phyloP scores from a whole-genome alignment of 1,284 basidiomycete species.

The Apiotrichum mycotoxinovorans region DNA sequence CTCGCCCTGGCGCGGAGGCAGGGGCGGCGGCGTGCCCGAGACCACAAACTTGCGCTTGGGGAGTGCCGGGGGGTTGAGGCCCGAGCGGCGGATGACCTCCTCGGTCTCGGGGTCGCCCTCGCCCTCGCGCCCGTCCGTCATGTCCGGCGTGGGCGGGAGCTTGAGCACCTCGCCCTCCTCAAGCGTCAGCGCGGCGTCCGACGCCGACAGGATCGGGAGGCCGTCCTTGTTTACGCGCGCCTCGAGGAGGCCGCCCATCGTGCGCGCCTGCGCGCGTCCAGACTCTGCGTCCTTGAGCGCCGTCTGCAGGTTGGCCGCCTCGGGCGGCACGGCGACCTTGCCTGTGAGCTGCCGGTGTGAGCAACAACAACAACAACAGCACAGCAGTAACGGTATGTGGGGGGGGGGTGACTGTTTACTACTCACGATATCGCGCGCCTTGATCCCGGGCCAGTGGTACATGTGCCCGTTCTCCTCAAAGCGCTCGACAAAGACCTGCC shows the following conservation, averaged over 20 bases:
- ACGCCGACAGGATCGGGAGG: background rate
- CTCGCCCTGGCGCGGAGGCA: constrained; percentile 1
- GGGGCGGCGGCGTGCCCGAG: background rate
- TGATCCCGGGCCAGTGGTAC: constrained; percentile 51
- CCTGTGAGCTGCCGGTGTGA: constrained; percentile 51
- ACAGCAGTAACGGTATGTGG: no score
- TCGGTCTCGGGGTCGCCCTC: constrained; percentile 43
- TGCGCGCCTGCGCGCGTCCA: constrained; percentile 52
- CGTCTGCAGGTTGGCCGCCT: constrained; percentile 49
- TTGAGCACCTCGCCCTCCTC: constrained; percentile 51
- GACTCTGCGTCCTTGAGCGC: constrained; percentile 55
- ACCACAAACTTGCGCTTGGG: constrained; percentile 17
- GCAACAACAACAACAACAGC: no score
- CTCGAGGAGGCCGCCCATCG: constrained; percentile 41
- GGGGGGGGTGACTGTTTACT: background rate
- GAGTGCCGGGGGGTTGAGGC: constrained; percentile 34
- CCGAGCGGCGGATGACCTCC: constrained; percentile 22
- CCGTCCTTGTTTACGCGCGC: constrained; percentile 26
- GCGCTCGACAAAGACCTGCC: constrained; percentile 51
- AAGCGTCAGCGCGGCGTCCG: constrained; percentile 16
- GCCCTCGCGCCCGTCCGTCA: constrained; percentile 43
- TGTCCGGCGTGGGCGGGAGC: constrained; percentile 51
- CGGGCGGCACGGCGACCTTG: constrained; percentile 51
- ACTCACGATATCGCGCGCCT: constrained; percentile 50
- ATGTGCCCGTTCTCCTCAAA: constrained; percentile 49